A percentile compares a stretch with the other conserved stretches of the same genome.
Evolutionary conservation across 2,329 filamentous ascomycete species (phyloP).

Genomic region (Fusarium chuoi): DNA sequence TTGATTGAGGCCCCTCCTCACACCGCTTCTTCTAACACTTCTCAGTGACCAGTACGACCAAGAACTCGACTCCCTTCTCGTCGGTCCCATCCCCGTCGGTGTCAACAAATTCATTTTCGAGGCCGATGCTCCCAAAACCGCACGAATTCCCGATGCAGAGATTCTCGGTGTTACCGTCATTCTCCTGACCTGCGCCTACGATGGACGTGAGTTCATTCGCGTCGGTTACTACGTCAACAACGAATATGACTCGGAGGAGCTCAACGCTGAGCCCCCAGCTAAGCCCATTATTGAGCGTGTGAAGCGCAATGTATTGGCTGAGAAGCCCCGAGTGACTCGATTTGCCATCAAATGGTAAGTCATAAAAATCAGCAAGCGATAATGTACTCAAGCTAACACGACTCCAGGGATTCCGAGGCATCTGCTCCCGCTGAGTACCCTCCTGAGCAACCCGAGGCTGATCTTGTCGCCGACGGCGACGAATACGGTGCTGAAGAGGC

Average conservation of each 20-base stretch:
- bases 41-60: constrained; percentile 93
- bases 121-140: constrained; percentile 90
- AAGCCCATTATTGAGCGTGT: constrained; percentile 95
- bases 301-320: constrained; percentile 88
- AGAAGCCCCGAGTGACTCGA: constrained; percentile 96
- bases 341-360: constrained; percentile 98
- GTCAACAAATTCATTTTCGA: constrained; percentile 99
- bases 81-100: constrained; percentile 96
- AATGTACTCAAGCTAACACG: not conserved
- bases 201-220: constrained; percentile 94
- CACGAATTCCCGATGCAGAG: constrained; percentile 91
- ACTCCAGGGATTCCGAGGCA: constrained; percentile 90
- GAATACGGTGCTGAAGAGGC: constrained; percentile 92
- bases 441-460: constrained; percentile 96
- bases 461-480: constrained; percentile 84
- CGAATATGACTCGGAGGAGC: constrained; percentile 93
- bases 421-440: constrained; percentile 96
- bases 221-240: constrained; percentile 99
- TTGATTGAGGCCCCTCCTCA: constrained; percentile 13
- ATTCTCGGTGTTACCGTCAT: constrained; percentile 98
- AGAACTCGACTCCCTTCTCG: constrained; percentile 95
- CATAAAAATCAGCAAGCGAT: not conserved
- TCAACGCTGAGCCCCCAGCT: constrained; percentile 87
- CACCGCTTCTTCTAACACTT: constrained; percentile 36
- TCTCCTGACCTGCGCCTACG: constrained; percentile 94